A percentile compares a stretch with the other conserved stretches of the same genome.
Evolutionary conservation across 169 alveolate species (phyloP).

Genomic region (Eimeria maxima): DNA sequence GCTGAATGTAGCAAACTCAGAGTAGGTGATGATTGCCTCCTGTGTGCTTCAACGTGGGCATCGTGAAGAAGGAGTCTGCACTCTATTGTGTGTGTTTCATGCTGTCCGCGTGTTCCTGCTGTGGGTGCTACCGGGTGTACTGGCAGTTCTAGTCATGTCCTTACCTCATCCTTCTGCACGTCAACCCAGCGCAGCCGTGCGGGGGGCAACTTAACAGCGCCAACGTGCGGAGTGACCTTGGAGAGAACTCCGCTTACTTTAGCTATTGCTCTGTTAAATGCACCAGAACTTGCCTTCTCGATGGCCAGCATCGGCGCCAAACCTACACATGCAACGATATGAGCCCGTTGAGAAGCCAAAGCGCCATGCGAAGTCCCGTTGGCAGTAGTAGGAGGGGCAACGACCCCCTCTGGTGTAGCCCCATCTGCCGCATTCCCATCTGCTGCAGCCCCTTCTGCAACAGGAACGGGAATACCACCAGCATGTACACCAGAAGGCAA

Average conservation of each 20-base stretch:
- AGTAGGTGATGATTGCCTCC: background rate
- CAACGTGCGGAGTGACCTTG: slow-evolving; percentile 41
- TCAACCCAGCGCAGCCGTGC: slow-evolving; percentile 71
- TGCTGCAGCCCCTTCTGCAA: background rate
- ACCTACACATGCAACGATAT: slow-evolving; percentile 55
- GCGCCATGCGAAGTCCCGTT: background rate
- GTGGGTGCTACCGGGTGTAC: background rate
- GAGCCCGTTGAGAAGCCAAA: slow-evolving; percentile 10
- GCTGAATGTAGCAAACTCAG: background rate
- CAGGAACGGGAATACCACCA: background rate
- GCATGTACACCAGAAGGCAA: background rate
- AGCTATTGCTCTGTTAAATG: slow-evolving; percentile 5
- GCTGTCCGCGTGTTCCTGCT: background rate
- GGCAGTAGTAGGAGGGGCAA: background rate
- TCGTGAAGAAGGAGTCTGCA: background rate
- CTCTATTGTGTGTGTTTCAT: background rate
- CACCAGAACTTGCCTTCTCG: slow-evolving; percentile 64
- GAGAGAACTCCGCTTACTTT: slow-evolving; percentile 70
- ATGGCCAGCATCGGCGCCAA: slow-evolving; percentile 81
- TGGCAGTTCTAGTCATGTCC: background rate
- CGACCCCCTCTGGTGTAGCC: background rate
- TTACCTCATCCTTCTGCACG: slow-evolving; percentile 57
- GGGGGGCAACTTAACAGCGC: slow-evolving; percentile 46
- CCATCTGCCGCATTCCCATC: background rate
- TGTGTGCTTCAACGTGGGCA: background rate